phyloP scores from a whole-genome alignment of 306 rosid genomes.

The Ceratonia siliqua region DNA sequence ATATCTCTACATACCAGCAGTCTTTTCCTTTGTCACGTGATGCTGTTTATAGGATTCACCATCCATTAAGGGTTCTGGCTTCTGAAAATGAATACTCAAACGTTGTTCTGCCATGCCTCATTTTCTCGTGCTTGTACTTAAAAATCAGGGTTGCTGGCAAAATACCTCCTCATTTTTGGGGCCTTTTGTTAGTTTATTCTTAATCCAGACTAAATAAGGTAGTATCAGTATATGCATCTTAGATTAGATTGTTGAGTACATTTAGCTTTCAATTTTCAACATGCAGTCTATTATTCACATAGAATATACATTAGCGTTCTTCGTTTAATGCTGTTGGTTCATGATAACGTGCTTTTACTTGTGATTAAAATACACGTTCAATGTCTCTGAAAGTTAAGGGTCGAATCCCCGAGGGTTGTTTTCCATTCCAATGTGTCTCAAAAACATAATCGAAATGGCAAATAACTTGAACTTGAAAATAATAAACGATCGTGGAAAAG shows the following conservation, averaged over 20 bases:
- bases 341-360: not conserved
- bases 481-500: no score
- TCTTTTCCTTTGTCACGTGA: constrained; percentile 46
- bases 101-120: constrained; percentile 34
- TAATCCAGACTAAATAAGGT: constrained; percentile 33
- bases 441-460: no score
- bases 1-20: constrained; percentile 54
- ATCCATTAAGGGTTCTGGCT: constrained; percentile 52
- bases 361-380: not conserved
- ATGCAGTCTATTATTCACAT: constrained; percentile 14
- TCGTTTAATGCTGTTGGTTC: not conserved
- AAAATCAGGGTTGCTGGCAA: constrained; percentile 38
- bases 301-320: not conserved
- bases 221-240: constrained; percentile 22
- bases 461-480: no score
- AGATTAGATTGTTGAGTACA: constrained; percentile 28
- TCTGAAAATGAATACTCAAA: constrained; percentile 39
- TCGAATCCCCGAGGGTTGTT: no score
- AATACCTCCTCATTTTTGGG: constrained; percentile 37
- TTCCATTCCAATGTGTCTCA: no score
- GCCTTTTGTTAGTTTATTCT: constrained; percentile 29
- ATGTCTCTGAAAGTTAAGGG: not conserved
- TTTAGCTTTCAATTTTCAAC: constrained; percentile 27
- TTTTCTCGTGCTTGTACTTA: constrained; percentile 40
- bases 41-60: constrained; percentile 60